Percentiles rank a stretch among this genome's conserved stretches.
Conservation (phyloP, 352 stramenopile genomes). For the Globisporangium parvum region DNA sequence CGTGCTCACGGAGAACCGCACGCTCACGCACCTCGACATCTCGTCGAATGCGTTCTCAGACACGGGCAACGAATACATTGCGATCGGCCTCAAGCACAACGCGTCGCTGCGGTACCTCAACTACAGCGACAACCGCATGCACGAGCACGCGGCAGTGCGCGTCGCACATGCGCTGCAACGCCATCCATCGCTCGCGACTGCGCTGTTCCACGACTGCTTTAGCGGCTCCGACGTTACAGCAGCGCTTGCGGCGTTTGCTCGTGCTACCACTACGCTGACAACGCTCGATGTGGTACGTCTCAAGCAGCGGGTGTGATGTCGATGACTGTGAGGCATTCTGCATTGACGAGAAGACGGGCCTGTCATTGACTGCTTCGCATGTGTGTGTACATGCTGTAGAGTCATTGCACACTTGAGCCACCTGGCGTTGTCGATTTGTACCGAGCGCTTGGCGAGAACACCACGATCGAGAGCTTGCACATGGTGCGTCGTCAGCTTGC, state of each 20-base stretch:
- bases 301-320: neutral
- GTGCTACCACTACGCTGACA: conserved; percentile 22
- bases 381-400: conserved; percentile 22
- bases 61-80: conserved; percentile 31
- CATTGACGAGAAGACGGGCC: neutral
- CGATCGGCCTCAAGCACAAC: conserved; percentile 42
- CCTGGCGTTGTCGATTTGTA: conserved; percentile 59
- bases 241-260: conserved; percentile 26
- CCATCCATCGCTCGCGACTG: conserved; percentile 34
- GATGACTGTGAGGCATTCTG: neutral
- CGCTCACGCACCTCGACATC: conserved; percentile 49
- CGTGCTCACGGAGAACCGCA: conserved; percentile 37
- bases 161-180: conserved; percentile 30
- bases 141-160: conserved; percentile 24
- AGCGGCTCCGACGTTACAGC: conserved; percentile 20
- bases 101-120: conserved; percentile 34
- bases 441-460: conserved; percentile 39
- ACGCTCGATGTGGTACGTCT: conserved; percentile 49
- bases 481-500: conserved; percentile 31
- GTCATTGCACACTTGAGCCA: conserved; percentile 52
- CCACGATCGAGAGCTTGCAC: conserved; percentile 41
- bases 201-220: conserved; percentile 58
- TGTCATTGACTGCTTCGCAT: neutral
- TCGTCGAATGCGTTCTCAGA: conserved; percentile 40
- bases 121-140: conserved; percentile 56